These are phyloP conservation scores for Xylaria sp. DNA, from an alignment of 495 filamentous ascomycete species.

Conservation along the genomic window DNA sequence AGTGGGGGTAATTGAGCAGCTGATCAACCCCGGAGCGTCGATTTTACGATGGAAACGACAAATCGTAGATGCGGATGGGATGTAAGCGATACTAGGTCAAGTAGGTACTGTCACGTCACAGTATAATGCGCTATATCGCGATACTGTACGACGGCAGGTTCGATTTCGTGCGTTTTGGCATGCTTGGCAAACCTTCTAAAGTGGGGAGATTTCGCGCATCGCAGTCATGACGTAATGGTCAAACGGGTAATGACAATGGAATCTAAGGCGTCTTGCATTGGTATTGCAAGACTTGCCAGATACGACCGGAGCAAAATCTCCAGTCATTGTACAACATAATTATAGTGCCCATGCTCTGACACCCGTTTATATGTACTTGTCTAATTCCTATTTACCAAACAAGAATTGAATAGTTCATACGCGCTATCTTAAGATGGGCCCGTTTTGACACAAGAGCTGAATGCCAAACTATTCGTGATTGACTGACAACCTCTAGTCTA, in stretches of 20 bases:
- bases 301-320: slow-evolving; percentile 18
- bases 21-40: neutral
- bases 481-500: neutral
- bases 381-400: neutral
- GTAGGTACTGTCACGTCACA: neutral
- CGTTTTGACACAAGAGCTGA: neutral
- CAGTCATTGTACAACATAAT: neutral
- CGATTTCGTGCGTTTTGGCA: neutral
- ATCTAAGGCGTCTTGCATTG: neutral
- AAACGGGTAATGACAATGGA: neutral
- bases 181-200: slow-evolving; percentile 25
- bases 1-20: slow-evolving; percentile 1
- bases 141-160: neutral
- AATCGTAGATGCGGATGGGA: neutral
- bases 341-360: neutral
- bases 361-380: neutral
- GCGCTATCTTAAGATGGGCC: neutral
- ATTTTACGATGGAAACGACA: neutral
- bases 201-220: slow-evolving; percentile 12
- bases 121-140: neutral
- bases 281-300: neutral
- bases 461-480: neutral
- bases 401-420: neutral
- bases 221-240: slow-evolving; percentile 24
- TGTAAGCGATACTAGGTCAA: neutral